Evolutionary conservation across 192 early-diverging fungal species (phyloP).

Genomic region (Haplosporangium gracile): DNA sequence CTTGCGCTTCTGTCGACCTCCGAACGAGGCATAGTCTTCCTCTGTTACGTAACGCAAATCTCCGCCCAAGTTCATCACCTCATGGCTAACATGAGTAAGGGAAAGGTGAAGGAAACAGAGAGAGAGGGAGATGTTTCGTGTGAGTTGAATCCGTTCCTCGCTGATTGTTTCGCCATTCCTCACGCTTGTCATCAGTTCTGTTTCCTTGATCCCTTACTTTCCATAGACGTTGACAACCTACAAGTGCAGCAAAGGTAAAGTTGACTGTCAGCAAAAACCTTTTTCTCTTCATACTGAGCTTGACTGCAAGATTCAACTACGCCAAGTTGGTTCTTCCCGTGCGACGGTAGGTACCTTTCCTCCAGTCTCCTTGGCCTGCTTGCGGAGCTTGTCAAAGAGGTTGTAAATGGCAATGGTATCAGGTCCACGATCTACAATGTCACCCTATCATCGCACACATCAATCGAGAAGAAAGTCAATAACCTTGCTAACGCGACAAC

Average conservation of each 20-base stretch:
- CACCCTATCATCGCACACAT: constrained; percentile 60
- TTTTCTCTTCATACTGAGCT: background rate
- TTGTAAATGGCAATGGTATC: constrained; percentile 80
- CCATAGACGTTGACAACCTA: constrained; percentile 54
- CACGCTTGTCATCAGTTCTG: background rate
- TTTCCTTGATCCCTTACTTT: constrained; percentile 31
- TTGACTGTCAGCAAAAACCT: background rate
- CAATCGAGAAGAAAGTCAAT: background rate
- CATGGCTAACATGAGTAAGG: constrained; percentile 32
- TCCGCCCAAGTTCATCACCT: constrained; percentile 53
- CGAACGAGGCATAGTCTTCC: constrained; percentile 50
- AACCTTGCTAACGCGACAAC: background rate
- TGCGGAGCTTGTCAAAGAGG: constrained; percentile 66
- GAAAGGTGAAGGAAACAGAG: background rate
- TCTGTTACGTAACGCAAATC: constrained; percentile 47
- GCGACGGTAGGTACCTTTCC: constrained; percentile 49
- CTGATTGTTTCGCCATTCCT: background rate
- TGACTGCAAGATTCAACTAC: background rate
- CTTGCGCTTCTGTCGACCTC: constrained; percentile 33
- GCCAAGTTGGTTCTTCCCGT: background rate
- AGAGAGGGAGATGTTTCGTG: background rate
- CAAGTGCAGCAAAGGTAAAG: background rate
- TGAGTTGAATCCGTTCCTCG: background rate
- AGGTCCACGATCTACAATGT: constrained; percentile 80
- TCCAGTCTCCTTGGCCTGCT: constrained; percentile 66